These are phyloP conservation scores for Schwanniomyces etchellsii DNA, from an alignment of 1,139 yeast species.

Conservation along the genomic window DNA sequence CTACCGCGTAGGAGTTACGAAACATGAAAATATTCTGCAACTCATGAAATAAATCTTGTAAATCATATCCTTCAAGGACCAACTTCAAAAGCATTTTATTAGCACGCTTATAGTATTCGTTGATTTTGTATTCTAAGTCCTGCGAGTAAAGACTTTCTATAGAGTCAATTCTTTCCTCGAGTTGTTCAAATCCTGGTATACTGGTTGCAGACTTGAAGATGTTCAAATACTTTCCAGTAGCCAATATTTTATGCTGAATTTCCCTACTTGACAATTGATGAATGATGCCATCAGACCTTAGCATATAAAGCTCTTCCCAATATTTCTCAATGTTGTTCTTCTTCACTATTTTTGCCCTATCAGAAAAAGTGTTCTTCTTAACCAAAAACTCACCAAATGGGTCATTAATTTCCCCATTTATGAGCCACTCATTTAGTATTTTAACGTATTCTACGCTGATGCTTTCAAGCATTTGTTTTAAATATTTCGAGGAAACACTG, in stretches of 20 bases:
- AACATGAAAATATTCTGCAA: constrained; percentile 53
- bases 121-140: constrained; percentile 52
- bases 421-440: constrained; percentile 76
- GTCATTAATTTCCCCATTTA: constrained; percentile 69
- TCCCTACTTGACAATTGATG: constrained; percentile 54
- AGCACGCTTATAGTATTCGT: constrained; percentile 63
- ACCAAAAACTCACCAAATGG: constrained; percentile 82
- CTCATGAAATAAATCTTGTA: constrained; percentile 41
- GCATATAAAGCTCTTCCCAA: constrained; percentile 81
- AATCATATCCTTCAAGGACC: constrained; percentile 55
- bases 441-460: constrained; percentile 61
- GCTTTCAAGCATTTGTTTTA: constrained; percentile 46
- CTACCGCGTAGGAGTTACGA: constrained; percentile 41
- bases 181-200: constrained; percentile 24
- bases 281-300: constrained; percentile 72
- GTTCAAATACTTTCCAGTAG: constrained; percentile 82
- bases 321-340: constrained; percentile 61
- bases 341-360: constrained; percentile 27
- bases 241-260: constrained; percentile 58
- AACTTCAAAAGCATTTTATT: constrained; percentile 57
- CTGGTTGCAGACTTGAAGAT: constrained; percentile 60
- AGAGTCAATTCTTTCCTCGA: constrained; percentile 23
- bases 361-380: constrained; percentile 35
- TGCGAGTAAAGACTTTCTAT: constrained; percentile 48
- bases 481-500: constrained; percentile 45